Percentiles rank a stretch among this genome's conserved stretches.
Conservation (phyloP, 371 early-diverging fungal genomes). For the Mortierella sp. region DNA sequence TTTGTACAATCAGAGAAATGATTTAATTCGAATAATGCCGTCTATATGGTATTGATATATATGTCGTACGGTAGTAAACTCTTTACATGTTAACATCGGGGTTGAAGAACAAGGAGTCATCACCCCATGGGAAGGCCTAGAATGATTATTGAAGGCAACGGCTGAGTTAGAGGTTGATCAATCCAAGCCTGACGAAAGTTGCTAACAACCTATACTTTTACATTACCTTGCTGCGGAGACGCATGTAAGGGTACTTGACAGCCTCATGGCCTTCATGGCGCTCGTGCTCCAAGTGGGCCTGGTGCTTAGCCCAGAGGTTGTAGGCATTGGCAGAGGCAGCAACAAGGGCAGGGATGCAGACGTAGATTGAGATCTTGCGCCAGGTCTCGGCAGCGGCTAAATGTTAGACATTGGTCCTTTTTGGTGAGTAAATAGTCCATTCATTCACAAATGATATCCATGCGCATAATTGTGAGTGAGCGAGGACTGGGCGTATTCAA, state of each 20-base stretch:
- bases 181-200: neutral
- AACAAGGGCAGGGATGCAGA: constrained; percentile 51
- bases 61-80: neutral
- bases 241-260: constrained; percentile 57
- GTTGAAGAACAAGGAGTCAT: constrained; percentile 60
- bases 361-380: constrained; percentile 59
- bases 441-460: too few species aligned
- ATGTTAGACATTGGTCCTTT: neutral
- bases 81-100: constrained; percentile 55
- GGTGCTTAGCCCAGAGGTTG: constrained; percentile 55
- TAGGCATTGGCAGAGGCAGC: constrained; percentile 57
- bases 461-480: too few species aligned
- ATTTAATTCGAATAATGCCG: too few species aligned
- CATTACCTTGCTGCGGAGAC: constrained; percentile 51
- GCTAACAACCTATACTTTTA: neutral
- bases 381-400: constrained; percentile 57
- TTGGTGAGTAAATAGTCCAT: too few species aligned
- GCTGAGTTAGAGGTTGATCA: too few species aligned
- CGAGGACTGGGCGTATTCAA: too few species aligned
- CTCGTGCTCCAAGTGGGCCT: constrained; percentile 57
- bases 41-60: too few species aligned
- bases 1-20: too few species aligned
- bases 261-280: constrained; percentile 52
- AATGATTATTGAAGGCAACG: neutral
- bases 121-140: constrained; percentile 60